Base-by-base conservation (phyloP, 306 rosid species). In the Ammopiptanthus mongolicus region DNA sequence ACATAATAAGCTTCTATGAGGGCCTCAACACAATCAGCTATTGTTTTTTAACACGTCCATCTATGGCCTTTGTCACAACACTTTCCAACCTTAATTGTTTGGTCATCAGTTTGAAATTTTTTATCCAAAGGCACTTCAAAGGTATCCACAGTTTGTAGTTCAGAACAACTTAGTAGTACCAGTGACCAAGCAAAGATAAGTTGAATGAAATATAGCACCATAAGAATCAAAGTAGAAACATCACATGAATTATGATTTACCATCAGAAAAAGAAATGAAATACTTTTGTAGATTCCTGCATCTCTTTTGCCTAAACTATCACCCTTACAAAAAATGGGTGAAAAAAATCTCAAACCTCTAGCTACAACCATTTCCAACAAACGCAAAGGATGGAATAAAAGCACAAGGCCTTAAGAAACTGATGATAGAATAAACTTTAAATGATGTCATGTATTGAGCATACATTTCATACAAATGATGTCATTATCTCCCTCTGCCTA, bases 11-110 rank as follows among this genome's bases (percentile, higher is more conserved):
- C 93, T 55, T 90, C 96, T 23, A 90, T 68, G 34, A 90, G 90
- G 77, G 96, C 93, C 86, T 90, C 96, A 72, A 80, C 91, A 61
- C 89, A 86, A 79, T 90, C 96, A 41, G 96, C 81, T 78, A 90
- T 76, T 6, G 93, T 88, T 74, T 90, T 90, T 33, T 91, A 90
- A 74, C 84, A 70, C 88, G 88, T 85, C 96, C 96, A 90, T 72
- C 91, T 78, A 57, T 90, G 93, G 19, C 93, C 96, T 71, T 62
- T 90, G 61, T 90, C 91, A 75, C 93, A 90, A 66, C 68, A 78
- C 83, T 83, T 88, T 7, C 91, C 93, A 34, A 90, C 80, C 81
- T 81, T 81, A 59, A 80, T 42, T 48, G 84, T 82, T 14, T 79
- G 80, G 52, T 85, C 79, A 15, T 82, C 83, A 42, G 85, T 71